Evolutionary conservation across 148 eudicot species (phyloP), one percentile per base, ranked within the genome.

Genomic region (Rhododendron henanense): DNA sequence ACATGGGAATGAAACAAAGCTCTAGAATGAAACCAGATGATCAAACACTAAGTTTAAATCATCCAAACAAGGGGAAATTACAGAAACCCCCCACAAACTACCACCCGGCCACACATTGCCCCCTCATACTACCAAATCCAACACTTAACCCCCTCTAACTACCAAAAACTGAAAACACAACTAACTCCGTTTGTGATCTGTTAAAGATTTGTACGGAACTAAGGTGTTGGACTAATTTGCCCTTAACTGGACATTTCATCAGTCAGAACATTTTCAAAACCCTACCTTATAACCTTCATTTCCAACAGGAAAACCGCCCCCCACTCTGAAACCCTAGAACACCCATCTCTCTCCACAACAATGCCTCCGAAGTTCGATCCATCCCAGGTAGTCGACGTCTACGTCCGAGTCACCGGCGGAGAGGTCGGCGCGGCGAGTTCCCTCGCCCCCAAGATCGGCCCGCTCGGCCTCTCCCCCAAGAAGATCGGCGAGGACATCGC

Each of bases 281-380:
- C 85, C 85, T 69, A 83, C 15, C 41, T 8, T 47, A 71, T 84
- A 73, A 59, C 31, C 83, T 35, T 48, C 73, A 7, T 33, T 47
- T 31, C 19, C 80, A 11, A 21, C 19, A 33, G 5, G 7, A 65
- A 28, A 33, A 57, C 7, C 50, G 84, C 3, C 80, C 16, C 50
- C 81, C 16, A 10, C 41, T n/a, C 53, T 2, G 21, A 11, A 9
- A 80, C 35, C 69, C 44, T 65, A 39, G 33, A 84, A 84, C 1
- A 67, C 73, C 39, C 55, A 37, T 15, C 85, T 81, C 7, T 41
- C 53, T 19, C 55, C 10, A 3, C 16, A 19, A 44, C 61, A 11
- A 89, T 89, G 90, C 88, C 90, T 59, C 90, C 90, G 21, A 89
- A 89, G 55, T 87, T 89, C 85, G 90, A 89, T 76, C 90, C 90